phyloP scores from a whole-genome alignment of 768 basidiomycete species.

The Lepiota venenata region DNA sequence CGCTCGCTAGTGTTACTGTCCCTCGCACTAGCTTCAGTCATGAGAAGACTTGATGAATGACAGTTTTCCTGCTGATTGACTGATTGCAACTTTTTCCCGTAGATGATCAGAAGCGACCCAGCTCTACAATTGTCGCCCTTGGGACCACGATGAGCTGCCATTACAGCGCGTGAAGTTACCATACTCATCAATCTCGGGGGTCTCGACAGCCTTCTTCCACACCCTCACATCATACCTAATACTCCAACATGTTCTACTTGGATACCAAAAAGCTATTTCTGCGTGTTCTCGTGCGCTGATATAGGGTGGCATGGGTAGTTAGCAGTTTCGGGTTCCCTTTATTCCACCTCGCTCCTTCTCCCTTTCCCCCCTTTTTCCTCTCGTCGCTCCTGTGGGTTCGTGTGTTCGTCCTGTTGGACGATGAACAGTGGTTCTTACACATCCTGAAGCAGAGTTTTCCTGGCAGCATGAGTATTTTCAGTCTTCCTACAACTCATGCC shows the following conservation, averaged over 20 bases:
- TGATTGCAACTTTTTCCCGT: neutral
- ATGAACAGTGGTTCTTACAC: neutral
- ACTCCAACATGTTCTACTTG: neutral
- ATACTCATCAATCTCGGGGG: conserved; percentile 3
- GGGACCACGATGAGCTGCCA: neutral
- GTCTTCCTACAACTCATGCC: no score
- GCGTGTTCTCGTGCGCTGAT: neutral
- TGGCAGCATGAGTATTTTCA: neutral
- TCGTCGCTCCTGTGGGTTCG: neutral
- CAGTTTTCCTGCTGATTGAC: neutral
- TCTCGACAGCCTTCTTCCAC: conserved; percentile 6
- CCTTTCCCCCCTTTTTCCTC: neutral
- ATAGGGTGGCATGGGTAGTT: conserved; percentile 6
- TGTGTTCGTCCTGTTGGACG: neutral
- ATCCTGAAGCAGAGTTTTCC: neutral
- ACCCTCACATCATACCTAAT: neutral
- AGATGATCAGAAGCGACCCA: no score
- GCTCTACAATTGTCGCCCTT: neutral
- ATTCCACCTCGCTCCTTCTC: neutral
- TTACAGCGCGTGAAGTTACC: neutral
- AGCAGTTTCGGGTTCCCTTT: neutral
- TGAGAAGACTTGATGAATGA: neutral
- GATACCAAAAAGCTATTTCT: neutral
- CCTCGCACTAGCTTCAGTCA: no score
- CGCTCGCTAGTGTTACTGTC: no score